These are phyloP conservation scores for Ceratocystis alfenasii DNA, from an alignment of 2,329 filamentous ascomycete species.

Conservation along the genomic window DNA sequence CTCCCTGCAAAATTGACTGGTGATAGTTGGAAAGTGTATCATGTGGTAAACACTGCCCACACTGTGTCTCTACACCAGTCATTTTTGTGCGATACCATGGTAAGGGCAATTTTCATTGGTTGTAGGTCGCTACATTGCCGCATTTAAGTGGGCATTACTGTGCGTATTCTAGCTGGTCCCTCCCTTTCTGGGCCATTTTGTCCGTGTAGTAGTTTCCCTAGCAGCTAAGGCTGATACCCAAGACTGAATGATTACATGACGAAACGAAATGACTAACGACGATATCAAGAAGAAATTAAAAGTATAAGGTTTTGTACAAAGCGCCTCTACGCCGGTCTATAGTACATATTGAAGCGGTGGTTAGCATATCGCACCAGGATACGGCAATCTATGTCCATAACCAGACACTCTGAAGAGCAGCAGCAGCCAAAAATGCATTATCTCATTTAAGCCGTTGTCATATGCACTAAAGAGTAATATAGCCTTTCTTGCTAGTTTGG, in stretches of 20 bases:
- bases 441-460: background rate
- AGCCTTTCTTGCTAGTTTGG: conserved; percentile 20
- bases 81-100: background rate
- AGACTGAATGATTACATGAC: no score
- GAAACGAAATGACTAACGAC: background rate
- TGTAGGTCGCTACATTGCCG: background rate
- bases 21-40: conserved; percentile 15
- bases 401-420: background rate
- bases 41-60: conserved; percentile 4
- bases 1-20: conserved; percentile 16
- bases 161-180: conserved; percentile 7
- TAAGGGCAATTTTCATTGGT: background rate
- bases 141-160: conserved; percentile 15
- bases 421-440: background rate
- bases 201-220: background rate
- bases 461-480: background rate
- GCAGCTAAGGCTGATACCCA: background rate
- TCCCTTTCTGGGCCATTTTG: background rate
- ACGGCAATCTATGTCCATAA: background rate
- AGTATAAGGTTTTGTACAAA: background rate
- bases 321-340: background rate
- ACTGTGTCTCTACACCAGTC: background rate
- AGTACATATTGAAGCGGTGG: background rate
- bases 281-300: background rate
- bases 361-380: background rate